These are phyloP conservation scores for Schizosaccharomyces versatilis DNA, from an alignment of 1,139 yeast species.

Conservation along the genomic window DNA sequence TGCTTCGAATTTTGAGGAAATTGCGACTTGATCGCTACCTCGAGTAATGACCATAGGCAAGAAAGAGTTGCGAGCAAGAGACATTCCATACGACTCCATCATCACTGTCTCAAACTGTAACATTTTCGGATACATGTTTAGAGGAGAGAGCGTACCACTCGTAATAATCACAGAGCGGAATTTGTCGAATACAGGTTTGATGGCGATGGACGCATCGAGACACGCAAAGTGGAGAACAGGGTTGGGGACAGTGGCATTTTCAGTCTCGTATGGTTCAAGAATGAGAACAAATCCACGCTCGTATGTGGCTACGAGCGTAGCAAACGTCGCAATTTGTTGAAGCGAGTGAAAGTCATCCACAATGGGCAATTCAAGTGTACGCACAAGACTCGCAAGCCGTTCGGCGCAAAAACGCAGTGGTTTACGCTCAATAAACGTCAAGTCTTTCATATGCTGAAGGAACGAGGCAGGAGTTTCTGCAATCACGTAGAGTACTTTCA, in stretches of 20 bases:
- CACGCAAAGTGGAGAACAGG: constrained; percentile 91
- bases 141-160: constrained; percentile 91
- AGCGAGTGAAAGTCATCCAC: constrained; percentile 82
- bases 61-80: constrained; percentile 75
- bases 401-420: constrained; percentile 86
- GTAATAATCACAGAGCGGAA: constrained; percentile 89
- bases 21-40: constrained; percentile 93
- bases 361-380: constrained; percentile 69
- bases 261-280: constrained; percentile 88
- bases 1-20: constrained; percentile 85
- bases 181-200: constrained; percentile 84
- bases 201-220: constrained; percentile 91
- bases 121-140: constrained; percentile 98
- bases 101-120: constrained; percentile 80
- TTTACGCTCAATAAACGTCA: constrained; percentile 77
- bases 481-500: constrained; percentile 91
- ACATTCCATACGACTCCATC: constrained; percentile 90
- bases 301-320: constrained; percentile 83
- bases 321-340: constrained; percentile 91
- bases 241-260: constrained; percentile 91
- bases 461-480: constrained; percentile 91
- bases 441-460: constrained; percentile 71
- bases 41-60: constrained; percentile 90
- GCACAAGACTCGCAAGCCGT: constrained; percentile 60
- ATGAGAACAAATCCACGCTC: constrained; percentile 81